Base-by-base conservation (phyloP, 371 early-diverging fungal species). In the Lichtheimia corymbifera region DNA sequence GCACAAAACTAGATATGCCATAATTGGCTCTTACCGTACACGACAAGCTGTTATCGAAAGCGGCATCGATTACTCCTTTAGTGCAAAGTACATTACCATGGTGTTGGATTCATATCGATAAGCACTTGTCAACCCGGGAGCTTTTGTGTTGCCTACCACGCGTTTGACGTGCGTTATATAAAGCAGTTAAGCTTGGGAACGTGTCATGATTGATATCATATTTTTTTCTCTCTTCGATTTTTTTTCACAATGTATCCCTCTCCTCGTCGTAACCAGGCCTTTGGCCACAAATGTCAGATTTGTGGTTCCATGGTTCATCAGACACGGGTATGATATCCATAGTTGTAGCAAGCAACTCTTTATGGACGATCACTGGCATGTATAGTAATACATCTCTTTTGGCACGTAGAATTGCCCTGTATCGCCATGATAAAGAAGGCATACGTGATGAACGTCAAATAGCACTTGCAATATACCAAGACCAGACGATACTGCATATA, bases 271-370 rank as follows among this genome's bases (percentile, higher is more conserved):
- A 47, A 47, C 22, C 18, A 17, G 9, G 27, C 18, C 20, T 25
- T 43, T 18, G 17, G n/a, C 20, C 17, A 27, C 1, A 59, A 50
- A 59, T 59, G 59, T 28, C 50, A 24, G 17, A 57, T 59, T 35
- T 59, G 59, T 50, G 59, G 59, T 41, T 59, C 59, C 22, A 13
- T 40, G 3, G 43, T 42, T 22, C 59, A 59, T 27, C 59, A 59
- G 25, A 59, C 59, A 50, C 22, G 59, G 40, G 59, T 59, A 59
- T 22, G 49, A 12, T 53, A 30, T 30, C 30, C 7, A 5, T 7
- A 20, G 3, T 47, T 20, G 12, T 18, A 47, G 5, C 11, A 47
- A 17, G 5, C 47, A 47, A 22, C 5, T 9, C 5, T 22, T 47
- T 15, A 6, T 45, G 47, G 47, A 9, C 7, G 47, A 22, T n/a